Conservation (phyloP, 1,284 basidiomycete genomes). For the Tilletia setariae region DNA sequence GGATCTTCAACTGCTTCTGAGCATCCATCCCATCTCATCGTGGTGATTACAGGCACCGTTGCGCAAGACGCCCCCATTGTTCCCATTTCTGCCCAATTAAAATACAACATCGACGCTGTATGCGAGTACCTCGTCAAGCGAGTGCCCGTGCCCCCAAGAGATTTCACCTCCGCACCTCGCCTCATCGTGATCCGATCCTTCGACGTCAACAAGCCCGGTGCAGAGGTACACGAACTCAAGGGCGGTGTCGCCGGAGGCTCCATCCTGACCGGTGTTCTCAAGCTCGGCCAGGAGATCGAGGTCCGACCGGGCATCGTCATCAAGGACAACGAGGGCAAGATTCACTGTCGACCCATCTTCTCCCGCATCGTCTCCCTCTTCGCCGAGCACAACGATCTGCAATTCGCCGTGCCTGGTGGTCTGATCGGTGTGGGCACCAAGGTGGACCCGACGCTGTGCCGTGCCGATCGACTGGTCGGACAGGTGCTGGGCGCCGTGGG, state of each 20-base stretch:
- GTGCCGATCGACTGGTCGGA: conserved; percentile 92
- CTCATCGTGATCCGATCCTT: conserved; percentile 99
- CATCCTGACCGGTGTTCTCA: conserved; percentile 87
- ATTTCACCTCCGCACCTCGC: conserved; percentile 85
- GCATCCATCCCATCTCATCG: background rate
- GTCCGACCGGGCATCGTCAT: conserved; percentile 96
- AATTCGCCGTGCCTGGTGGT: conserved; percentile 95
- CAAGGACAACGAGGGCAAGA: conserved; percentile 85
- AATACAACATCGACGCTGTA: conserved; percentile 99
- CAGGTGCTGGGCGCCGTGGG: conserved; percentile 93
- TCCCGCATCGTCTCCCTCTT: conserved; percentile 84
- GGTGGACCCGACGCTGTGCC: conserved; percentile 92
- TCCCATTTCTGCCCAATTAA: conserved; percentile 95
- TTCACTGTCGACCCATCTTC: conserved; percentile 89
- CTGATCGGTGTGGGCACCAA: conserved; percentile 96
- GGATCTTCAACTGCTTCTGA: too few relatives aligned
- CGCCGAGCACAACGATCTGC: conserved; percentile 88
- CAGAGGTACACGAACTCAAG: conserved; percentile 93
- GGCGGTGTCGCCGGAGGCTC: conserved; percentile 97
- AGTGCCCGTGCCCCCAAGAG: conserved; percentile 87
- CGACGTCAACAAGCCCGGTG: conserved; percentile 98
- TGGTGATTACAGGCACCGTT: conserved; percentile 71
- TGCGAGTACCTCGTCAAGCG: conserved; percentile 98
- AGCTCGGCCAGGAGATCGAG: conserved; percentile 88
- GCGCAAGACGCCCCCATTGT: conserved; percentile 96